Percentiles rank a stretch among this genome's conserved stretches.
These are phyloP conservation scores for Botrytis medusae DNA, from an alignment of 2,329 filamentous ascomycete genomes.

Conservation along the genomic window DNA sequence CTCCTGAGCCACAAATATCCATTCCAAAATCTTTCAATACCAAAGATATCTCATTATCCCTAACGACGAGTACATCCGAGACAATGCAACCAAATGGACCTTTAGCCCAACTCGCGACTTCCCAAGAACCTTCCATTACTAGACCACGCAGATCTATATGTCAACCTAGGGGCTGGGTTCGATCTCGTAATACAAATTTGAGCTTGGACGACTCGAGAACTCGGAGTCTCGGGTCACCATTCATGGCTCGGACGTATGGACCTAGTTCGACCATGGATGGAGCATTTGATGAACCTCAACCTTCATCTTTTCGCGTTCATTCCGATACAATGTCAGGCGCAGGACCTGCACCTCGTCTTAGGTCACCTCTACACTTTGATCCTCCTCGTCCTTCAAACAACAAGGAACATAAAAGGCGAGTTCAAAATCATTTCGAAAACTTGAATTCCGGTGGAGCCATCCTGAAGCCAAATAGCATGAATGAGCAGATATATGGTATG, in stretches of 20 bases:
- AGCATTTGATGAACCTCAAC: conserved; percentile 24
- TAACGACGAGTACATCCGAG: conserved; percentile 62
- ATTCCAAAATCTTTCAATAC: conserved; percentile 50
- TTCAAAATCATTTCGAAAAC: conserved; percentile 35
- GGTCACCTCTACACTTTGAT: conserved; percentile 37
- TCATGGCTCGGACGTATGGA: conserved; percentile 59
- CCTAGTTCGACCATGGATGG: conserved; percentile 50
- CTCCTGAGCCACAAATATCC: conserved; percentile 48
- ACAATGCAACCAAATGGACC: conserved; percentile 64
- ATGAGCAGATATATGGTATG: conserved; percentile 38
- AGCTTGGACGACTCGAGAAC: conserved; percentile 19
- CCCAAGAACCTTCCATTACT: conserved; percentile 1
- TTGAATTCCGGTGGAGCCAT: conserved; percentile 32
- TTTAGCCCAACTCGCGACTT: conserved; percentile 57
- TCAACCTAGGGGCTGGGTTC: conserved; percentile 9
- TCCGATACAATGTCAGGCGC: conserved; percentile 24
- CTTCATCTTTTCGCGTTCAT: conserved; percentile 25
- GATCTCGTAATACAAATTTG: conserved; percentile 4
- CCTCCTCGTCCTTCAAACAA: conserved; percentile 33
- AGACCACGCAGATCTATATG: neutral
- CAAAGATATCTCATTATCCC: conserved; percentile 62
- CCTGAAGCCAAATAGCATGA: conserved; percentile 35
- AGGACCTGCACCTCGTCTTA: conserved; percentile 26
- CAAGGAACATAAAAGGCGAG: conserved; percentile 38
- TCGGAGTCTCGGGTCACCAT: conserved; percentile 40